Evolutionary conservation across 306 rosid genomes (phyloP), one percentile per base, ranked within the genome.

Genomic region (Quercus rubra): DNA sequence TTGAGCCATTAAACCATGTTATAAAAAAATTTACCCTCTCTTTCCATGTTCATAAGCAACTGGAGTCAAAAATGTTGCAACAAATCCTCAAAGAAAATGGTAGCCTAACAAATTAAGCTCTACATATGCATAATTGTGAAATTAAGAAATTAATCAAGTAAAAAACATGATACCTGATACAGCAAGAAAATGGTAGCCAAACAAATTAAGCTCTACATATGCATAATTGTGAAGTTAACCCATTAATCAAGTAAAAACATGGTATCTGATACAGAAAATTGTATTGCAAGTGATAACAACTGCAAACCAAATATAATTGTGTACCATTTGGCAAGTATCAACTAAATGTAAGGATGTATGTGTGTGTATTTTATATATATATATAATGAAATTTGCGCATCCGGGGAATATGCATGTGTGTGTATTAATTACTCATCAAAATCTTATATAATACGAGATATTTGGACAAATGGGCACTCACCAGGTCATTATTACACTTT

Each of bases 401-500:
- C 46, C 11, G 11, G 46, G 43, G 11, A 38, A 38, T 38, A 13
- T 49, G 54, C 10, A 1, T 3, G 17, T 3, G 52, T 46, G 54
- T 49, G 54, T 49, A 1, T 3, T 49, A 49, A 49, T 49, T 12
- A 73, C 55, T n/a, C 46, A 61, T 4, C 27, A n/a, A 70, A 20
- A 46, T 72, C n/a, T 33, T 41, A 69, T n/a, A 51, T 12, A 38
- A 75, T 56, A 33, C n/a, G 33, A 35, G 77, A 77, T 35, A 77
- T 46, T 63, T 73, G 43, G 55, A 46, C 25, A 66, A 66, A 66
- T 18, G 3, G 14, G 71, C 49, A 59, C 90, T n/a, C 90, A 94
- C 99, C 99, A 94, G 86, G 83, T 92, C 99, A 78, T 90, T 94
- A 76, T 87, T 94, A 84, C 97, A 92, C 85, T 89, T 94, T 75